These are phyloP conservation scores for Coemansia sp. DNA, from an alignment of 192 early-diverging fungal species.

Conservation along the genomic window DNA sequence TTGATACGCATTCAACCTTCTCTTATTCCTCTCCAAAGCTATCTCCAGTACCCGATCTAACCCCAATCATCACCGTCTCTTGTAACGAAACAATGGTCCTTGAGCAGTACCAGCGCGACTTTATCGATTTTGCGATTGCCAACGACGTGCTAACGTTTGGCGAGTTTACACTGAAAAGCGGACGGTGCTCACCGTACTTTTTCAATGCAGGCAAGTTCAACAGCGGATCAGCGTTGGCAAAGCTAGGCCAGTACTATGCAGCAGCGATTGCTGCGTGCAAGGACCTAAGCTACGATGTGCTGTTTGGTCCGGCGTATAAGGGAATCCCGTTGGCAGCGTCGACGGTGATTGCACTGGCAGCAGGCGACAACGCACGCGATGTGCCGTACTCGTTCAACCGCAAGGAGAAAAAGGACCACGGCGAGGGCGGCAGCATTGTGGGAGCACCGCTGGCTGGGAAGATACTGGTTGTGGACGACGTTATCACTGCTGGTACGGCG, in stretches of 20 bases:
- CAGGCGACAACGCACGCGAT: constrained; percentile 45
- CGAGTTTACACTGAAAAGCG: constrained; percentile 90
- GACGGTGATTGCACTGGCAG: constrained; percentile 74
- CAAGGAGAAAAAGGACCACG: constrained; percentile 99
- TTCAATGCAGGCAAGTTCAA: constrained; percentile 98
- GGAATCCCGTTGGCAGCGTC: constrained; percentile 91
- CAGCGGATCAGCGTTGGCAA: constrained; percentile 77
- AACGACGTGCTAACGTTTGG: constrained; percentile 90
- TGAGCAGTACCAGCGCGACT: constrained; percentile 82
- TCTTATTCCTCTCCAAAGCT: not conserved
- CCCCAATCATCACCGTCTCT: not conserved
- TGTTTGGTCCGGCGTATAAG: constrained; percentile 99
- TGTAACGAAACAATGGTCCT: constrained; percentile 25
- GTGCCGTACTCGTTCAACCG: constrained; percentile 94
- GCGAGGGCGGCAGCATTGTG: constrained; percentile 95
- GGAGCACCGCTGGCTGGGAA: constrained; percentile 76
- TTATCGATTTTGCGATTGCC: constrained; percentile 87
- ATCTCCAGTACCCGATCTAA: not conserved
- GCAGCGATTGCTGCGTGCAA: constrained; percentile 69
- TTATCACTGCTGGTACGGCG: constrained; percentile 99
- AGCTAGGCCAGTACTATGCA: constrained; percentile 89
- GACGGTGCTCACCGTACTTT: constrained; percentile 96
- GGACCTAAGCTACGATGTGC: constrained; percentile 72
- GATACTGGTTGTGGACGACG: constrained; percentile 93
- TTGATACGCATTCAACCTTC: not conserved